Evolutionary conservation across 73 alveolate species (phyloP).

Genomic region (Tetrahymena thermophila): DNA sequence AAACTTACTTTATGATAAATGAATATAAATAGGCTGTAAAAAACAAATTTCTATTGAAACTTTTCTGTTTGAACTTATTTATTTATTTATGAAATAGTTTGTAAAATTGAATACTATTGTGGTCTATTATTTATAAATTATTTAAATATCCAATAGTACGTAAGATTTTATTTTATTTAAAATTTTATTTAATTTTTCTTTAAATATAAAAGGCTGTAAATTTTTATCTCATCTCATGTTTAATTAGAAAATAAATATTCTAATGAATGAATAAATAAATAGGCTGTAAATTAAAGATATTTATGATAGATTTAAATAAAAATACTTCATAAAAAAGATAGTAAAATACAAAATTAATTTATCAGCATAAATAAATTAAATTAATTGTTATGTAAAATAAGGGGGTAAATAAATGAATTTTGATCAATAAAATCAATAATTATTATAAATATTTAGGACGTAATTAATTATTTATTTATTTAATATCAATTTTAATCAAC

Average conservation of each 20-base stretch:
- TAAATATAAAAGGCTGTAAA: neutral
- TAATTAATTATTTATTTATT: too few species aligned
- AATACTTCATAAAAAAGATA: neutral
- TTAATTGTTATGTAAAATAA: too few species aligned
- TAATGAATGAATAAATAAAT: too few species aligned
- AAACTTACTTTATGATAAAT: too few species aligned
- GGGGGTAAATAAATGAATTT: neutral
- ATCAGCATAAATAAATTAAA: too few species aligned
- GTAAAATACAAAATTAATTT: neutral
- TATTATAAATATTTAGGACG: neutral
- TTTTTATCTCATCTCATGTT: neutral
- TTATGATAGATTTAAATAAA: too few species aligned
- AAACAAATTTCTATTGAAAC: too few species aligned
- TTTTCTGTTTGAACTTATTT: neutral
- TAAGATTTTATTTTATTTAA: too few species aligned
- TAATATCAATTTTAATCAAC: too few species aligned
- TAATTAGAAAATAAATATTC: neutral
- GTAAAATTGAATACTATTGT: neutral
- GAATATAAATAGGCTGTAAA: neutral
- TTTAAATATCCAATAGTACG: neutral
- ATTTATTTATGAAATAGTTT: neutral
- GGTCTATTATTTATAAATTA: too few species aligned
- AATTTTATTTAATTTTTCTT: too few species aligned
- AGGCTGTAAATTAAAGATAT: neutral
- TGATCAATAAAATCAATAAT: too few species aligned